A percentile compares a stretch with the other conserved stretches of the same genome.
These are phyloP conservation scores for Talaromyces adpressus DNA, from an alignment of 495 filamentous ascomycete species.

Conservation along the genomic window DNA sequence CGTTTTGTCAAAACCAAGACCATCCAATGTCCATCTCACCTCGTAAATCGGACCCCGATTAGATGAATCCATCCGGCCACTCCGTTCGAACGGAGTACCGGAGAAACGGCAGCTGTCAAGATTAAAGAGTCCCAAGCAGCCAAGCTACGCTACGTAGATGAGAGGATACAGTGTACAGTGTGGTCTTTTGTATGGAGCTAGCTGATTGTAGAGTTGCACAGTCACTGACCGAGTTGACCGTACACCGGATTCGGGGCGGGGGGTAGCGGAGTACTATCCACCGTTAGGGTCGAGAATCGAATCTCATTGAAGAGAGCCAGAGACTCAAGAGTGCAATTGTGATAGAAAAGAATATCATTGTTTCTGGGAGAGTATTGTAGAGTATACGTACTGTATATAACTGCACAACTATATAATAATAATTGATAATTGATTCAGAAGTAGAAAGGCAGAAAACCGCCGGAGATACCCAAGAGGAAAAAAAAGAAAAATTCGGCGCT, in stretches of 20 bases:
- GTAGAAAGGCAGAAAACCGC: not conserved
- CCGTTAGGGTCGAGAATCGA: not conserved
- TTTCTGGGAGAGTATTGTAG: not conserved
- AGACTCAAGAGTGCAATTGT: not conserved
- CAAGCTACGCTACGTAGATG: not conserved
- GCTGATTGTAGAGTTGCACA: not conserved
- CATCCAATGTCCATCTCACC: too few relatives aligned
- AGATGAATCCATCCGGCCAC: not conserved
- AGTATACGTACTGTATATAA: too few relatives aligned
- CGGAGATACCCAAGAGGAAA: not conserved
- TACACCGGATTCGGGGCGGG: not conserved
- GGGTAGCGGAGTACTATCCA: not conserved
- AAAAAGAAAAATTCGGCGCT: not conserved
- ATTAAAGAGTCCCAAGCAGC: not conserved
- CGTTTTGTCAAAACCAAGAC: not conserved
- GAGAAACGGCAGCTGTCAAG: not conserved
- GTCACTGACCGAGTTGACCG: conserved; percentile 3
- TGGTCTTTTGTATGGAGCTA: not conserved
- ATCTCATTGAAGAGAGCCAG: not conserved
- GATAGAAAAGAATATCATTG: not conserved
- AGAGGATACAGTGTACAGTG: not conserved
- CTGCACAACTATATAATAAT: not conserved
- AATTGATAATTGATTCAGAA: not conserved
- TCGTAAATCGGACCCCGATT: not conserved
- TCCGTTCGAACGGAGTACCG: not conserved